Evolutionary conservation across 2,329 filamentous ascomycete genomes (phyloP).

Genomic region (Colletotrichum sp.): DNA sequence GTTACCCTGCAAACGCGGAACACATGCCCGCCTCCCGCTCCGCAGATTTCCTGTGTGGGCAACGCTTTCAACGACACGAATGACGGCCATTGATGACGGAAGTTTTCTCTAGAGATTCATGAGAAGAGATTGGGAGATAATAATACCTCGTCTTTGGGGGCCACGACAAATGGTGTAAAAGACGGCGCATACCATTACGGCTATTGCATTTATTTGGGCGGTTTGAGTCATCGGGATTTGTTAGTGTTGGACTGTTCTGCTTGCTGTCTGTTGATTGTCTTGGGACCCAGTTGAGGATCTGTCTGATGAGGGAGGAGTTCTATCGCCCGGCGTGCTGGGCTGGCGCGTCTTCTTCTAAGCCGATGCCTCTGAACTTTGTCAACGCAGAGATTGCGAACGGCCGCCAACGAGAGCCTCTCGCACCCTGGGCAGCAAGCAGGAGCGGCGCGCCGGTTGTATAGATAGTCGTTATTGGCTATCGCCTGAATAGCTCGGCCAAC

Average conservation of each 20-base stretch:
- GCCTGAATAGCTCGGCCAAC: constrained; percentile 14
- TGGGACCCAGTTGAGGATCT: constrained; percentile 9
- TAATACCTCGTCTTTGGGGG: constrained; percentile 18
- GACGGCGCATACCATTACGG: constrained; percentile 19
- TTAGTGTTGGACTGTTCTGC: constrained; percentile 14
- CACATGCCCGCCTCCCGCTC: constrained; percentile 5
- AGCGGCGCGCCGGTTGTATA: constrained; percentile 5
- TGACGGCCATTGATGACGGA: constrained; percentile 25
- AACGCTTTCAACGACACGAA: constrained; percentile 20
- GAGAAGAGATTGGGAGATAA: constrained; percentile 17
- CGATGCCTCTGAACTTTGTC: not conserved
- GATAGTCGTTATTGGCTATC: constrained; percentile 16
- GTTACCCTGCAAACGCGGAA: constrained; percentile 15
- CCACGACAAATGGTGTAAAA: constrained; percentile 13
- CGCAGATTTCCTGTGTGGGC: constrained; percentile 4
- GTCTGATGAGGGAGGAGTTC: not conserved
- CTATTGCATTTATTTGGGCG: constrained; percentile 22
- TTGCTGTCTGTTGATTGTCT: constrained; percentile 20
- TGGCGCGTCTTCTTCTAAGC: not conserved
- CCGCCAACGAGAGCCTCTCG: not conserved
- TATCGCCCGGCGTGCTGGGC: not conserved
- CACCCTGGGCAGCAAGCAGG: not conserved
- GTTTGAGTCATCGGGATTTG: constrained; percentile 19
- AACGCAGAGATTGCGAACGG: not conserved
- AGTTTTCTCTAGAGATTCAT: constrained; percentile 25